phyloP scores from a whole-genome alignment of 495 filamentous ascomycete species.

The Aspergillus bertholletiae region DNA sequence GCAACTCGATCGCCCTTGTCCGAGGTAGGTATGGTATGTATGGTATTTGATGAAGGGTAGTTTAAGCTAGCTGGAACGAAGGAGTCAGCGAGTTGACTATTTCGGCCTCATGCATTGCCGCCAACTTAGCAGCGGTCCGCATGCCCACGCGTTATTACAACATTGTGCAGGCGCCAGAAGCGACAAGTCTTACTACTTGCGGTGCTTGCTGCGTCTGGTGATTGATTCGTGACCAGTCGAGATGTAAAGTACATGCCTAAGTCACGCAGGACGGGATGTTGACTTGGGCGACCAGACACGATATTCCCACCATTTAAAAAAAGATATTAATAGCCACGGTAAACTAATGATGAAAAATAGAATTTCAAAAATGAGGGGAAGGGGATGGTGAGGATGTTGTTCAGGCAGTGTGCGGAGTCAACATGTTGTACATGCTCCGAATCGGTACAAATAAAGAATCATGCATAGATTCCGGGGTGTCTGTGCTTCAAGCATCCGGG shows the following conservation, averaged over 20 bases:
- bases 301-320: too few relatives aligned
- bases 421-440: too few relatives aligned
- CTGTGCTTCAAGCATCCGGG: not conserved
- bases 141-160: slow-evolving; percentile 18
- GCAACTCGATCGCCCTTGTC: not conserved
- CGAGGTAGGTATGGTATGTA: not conserved
- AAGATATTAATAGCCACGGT: too few relatives aligned
- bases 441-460: not conserved
- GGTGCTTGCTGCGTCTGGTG: not conserved
- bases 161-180: slow-evolving; percentile 15
- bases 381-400: not conserved
- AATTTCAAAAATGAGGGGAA: not conserved
- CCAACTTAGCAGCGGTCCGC: slow-evolving; percentile 3
- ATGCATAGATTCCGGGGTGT: not conserved
- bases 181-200: not conserved
- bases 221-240: not conserved
- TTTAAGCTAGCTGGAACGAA: slow-evolving; percentile 1
- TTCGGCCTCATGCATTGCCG: slow-evolving; percentile 19
- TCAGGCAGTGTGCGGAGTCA: not conserved
- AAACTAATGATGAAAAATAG: not conserved
- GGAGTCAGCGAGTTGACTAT: slow-evolving; percentile 4
- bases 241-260: not conserved
- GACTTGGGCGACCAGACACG: not conserved
- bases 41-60: not conserved
- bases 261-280: not conserved